Conservation (phyloP, 2,329 filamentous ascomycete genomes). For the Botrytis paeoniae region DNA sequence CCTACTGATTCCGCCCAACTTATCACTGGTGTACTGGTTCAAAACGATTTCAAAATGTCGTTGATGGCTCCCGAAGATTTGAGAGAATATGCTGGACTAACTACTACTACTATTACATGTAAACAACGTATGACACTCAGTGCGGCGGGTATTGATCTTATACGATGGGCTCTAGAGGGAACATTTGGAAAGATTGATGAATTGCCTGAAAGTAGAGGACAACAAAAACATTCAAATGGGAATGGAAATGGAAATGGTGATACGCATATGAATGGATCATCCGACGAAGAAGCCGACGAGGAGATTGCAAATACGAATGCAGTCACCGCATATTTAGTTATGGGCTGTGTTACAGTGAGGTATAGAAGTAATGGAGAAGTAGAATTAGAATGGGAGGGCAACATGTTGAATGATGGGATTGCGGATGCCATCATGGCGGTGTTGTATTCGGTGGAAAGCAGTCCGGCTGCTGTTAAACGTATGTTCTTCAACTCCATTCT, state of each 20-base stretch:
- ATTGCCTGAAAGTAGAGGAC: slow-evolving; percentile 40
- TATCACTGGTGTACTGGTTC: slow-evolving; percentile 86
- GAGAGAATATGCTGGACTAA: slow-evolving; percentile 93
- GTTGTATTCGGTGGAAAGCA: slow-evolving; percentile 86
- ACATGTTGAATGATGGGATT: slow-evolving; percentile 95
- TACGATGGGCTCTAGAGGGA: slow-evolving; percentile 90
- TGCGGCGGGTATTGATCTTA: slow-evolving; percentile 84
- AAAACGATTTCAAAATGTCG: slow-evolving; percentile 96
- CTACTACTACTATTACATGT: slow-evolving; percentile 90
- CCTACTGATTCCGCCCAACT: slow-evolving; percentile 51
- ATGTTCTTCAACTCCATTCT: slow-evolving; percentile 39
- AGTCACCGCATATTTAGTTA: slow-evolving; percentile 64
- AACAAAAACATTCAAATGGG: slow-evolving; percentile 41
- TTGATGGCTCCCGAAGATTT: slow-evolving; percentile 96
- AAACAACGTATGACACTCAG: slow-evolving; percentile 85
- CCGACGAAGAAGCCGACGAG: slow-evolving; percentile 62
- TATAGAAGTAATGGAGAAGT: slow-evolving; percentile 76
- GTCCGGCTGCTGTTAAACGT: slow-evolving; percentile 91
- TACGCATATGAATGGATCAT: slow-evolving; percentile 40
- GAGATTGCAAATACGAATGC: slow-evolving; percentile 50
- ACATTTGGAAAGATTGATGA: slow-evolving; percentile 87
- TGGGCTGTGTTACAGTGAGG: slow-evolving; percentile 86
- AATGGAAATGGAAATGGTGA: slow-evolving; percentile 32
- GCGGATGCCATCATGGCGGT: slow-evolving; percentile 97
- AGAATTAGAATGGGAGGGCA: slow-evolving; percentile 95